Conservation (phyloP, 306 rosid species). For the Astragalus glycyphyllos region DNA sequence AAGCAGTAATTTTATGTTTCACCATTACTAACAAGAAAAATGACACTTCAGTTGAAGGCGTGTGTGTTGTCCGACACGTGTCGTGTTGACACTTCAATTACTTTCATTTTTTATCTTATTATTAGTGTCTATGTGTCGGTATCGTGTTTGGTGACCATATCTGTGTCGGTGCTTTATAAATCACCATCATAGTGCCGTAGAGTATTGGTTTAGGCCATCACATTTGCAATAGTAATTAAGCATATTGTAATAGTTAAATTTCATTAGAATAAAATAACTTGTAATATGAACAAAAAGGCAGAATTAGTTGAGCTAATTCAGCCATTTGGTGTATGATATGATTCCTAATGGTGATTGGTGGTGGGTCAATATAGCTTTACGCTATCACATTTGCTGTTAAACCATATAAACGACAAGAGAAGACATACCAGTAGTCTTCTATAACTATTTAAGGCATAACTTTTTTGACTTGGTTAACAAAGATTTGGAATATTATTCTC, state of each 20-base stretch:
- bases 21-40: too few relatives aligned
- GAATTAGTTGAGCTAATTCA: constrained; percentile 48
- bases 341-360: constrained; percentile 21
- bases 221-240: background rate
- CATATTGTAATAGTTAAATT: background rate
- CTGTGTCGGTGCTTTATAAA: too few relatives aligned
- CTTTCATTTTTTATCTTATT: too few relatives aligned
- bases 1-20: constrained; percentile 2
- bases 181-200: too few relatives aligned
- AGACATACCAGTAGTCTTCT: constrained; percentile 13
- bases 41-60: too few relatives aligned
- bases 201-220: background rate
- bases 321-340: constrained; percentile 41
- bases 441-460: constrained; percentile 12
- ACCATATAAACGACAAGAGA: constrained; percentile 40
- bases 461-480: constrained; percentile 42
- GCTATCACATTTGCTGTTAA: constrained; percentile 27
- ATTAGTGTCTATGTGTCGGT: too few relatives aligned
- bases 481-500: constrained; percentile 31
- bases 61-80: too few relatives aligned
- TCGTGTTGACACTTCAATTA: too few relatives aligned
- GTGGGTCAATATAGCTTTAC: constrained; percentile 31
- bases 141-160: too few relatives aligned
- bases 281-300: constrained; percentile 1
- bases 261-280: constrained; percentile 1